These are phyloP conservation scores for Pezicula rhizophila DNA, from an alignment of 2,329 filamentous ascomycete species.

Conservation along the genomic window DNA sequence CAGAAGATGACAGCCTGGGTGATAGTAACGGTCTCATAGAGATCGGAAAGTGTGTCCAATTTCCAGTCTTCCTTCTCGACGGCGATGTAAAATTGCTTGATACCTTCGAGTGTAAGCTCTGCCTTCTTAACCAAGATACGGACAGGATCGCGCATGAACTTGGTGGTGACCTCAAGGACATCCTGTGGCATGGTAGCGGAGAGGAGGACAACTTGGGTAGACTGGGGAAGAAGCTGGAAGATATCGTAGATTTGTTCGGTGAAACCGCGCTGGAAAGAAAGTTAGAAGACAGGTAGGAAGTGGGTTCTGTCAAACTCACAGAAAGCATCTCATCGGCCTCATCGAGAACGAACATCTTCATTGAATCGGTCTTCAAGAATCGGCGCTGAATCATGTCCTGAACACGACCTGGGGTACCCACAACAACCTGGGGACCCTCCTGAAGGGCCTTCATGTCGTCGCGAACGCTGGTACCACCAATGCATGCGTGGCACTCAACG, in stretches of 20 bases:
- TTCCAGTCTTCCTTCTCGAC: slow-evolving; percentile 99
- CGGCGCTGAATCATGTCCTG: slow-evolving; percentile 99
- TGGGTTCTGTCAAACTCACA: slow-evolving; percentile 40
- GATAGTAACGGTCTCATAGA: slow-evolving; percentile 99
- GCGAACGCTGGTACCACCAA: slow-evolving; percentile 95
- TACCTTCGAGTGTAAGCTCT: slow-evolving; percentile 98
- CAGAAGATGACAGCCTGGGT: slow-evolving; percentile 99
- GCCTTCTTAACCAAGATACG: slow-evolving; percentile 99
- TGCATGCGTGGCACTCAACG: slow-evolving; percentile 97
- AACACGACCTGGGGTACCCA: slow-evolving; percentile 96
- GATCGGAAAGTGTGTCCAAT: slow-evolving; percentile 94
- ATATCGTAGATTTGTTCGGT: slow-evolving; percentile 99
- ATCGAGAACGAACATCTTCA: slow-evolving; percentile 99
- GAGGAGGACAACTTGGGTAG: slow-evolving; percentile 95
- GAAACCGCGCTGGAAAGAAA: slow-evolving; percentile 71
- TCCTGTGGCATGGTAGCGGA: slow-evolving; percentile 99
- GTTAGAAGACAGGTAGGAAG: slow-evolving; percentile 28
- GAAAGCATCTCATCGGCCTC: slow-evolving; percentile 99
- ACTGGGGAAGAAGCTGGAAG: slow-evolving; percentile 97
- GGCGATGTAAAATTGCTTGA: slow-evolving; percentile 99
- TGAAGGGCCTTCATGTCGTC: slow-evolving; percentile 98
- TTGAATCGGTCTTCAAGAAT: slow-evolving; percentile 91
- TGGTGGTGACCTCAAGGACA: slow-evolving; percentile 97
- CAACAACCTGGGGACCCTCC: slow-evolving; percentile 93
- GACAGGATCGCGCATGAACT: slow-evolving; percentile 99